Evolutionary conservation across 2,329 filamentous ascomycete species (phyloP).

Genomic region (Orbilia quercus): DNA sequence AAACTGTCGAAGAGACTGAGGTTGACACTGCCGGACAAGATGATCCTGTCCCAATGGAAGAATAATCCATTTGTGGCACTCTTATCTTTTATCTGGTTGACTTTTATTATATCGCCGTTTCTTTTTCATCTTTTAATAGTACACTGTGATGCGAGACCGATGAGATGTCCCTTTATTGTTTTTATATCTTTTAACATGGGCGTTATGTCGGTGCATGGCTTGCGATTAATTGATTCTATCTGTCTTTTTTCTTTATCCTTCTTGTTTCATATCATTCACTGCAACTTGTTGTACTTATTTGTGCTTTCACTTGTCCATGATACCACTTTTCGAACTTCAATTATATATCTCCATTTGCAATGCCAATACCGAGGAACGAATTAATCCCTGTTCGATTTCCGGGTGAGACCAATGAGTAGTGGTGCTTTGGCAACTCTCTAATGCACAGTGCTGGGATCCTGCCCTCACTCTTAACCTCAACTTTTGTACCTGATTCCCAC

Average conservation of each 20-base stretch:
- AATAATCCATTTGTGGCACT: no score
- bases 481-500: neutral
- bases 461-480: neutral
- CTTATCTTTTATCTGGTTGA: no score
- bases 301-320: constrained; percentile 18
- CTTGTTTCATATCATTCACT: neutral
- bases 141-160: neutral
- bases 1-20: no score
- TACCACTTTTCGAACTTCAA: constrained; percentile 19
- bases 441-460: constrained; percentile 12
- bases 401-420: constrained; percentile 41
- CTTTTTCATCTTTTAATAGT: neutral
- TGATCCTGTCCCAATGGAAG: no score
- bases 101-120: neutral
- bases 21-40: no score
- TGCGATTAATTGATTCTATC: constrained; percentile 16
- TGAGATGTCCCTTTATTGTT: neutral
- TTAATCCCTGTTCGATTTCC: constrained; percentile 27
- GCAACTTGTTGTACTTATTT: constrained; percentile 5
- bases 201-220: constrained; percentile 41
- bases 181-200: constrained; percentile 19
- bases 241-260: constrained; percentile 10
- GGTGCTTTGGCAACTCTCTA: constrained; percentile 9
- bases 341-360: no score
- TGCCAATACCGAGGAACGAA: neutral